Percentiles rank a stretch among this genome's conserved stretches.
These are phyloP conservation scores for Schoenoplectus triqueter DNA, from an alignment of 202 grass and related monocot species.

Conservation along the genomic window DNA sequence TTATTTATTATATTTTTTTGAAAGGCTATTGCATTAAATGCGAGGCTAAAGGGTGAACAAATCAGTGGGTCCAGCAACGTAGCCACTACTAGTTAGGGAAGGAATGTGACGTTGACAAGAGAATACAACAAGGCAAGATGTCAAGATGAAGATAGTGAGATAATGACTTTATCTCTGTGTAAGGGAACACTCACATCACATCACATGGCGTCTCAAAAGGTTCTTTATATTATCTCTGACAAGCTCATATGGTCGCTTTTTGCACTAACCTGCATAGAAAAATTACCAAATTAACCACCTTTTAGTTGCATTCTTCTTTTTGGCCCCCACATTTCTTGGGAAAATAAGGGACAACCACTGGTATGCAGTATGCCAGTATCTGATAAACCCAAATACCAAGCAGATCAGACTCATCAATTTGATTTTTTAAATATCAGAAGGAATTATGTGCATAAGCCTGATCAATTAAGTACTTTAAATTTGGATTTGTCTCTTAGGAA, in stretches of 20 bases:
- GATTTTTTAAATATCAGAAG: not conserved
- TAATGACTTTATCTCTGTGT: conserved; percentile 29
- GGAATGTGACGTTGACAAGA: conserved; percentile 1
- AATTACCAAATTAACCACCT: conserved; percentile 32
- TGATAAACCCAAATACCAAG: not conserved
- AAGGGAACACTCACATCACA: conserved; percentile 29
- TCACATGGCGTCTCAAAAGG: not conserved
- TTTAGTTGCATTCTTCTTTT: conserved; percentile 34
- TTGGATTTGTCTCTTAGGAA: not conserved
- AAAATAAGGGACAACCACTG: not conserved
- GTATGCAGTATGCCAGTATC: not conserved
- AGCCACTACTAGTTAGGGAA: not conserved
- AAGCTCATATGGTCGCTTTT: conserved; percentile 15
- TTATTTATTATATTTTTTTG: not conserved
- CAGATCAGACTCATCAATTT: not conserved
- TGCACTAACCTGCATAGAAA: not conserved
- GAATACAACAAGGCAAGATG: not conserved
- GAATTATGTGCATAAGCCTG: not conserved
- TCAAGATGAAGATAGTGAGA: conserved; percentile 21
- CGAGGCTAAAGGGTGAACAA: not conserved
- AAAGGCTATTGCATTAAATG: conserved; percentile 4
- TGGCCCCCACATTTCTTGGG: conserved; percentile 32
- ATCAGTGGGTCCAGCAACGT: not conserved
- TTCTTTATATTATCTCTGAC: conserved; percentile 15
- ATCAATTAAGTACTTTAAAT: conserved; percentile 11